Evolutionary conservation across 1,139 yeast species (phyloP), one percentile per base, ranked within the genome.

Genomic region (Blastobotrys aristatus): DNA sequence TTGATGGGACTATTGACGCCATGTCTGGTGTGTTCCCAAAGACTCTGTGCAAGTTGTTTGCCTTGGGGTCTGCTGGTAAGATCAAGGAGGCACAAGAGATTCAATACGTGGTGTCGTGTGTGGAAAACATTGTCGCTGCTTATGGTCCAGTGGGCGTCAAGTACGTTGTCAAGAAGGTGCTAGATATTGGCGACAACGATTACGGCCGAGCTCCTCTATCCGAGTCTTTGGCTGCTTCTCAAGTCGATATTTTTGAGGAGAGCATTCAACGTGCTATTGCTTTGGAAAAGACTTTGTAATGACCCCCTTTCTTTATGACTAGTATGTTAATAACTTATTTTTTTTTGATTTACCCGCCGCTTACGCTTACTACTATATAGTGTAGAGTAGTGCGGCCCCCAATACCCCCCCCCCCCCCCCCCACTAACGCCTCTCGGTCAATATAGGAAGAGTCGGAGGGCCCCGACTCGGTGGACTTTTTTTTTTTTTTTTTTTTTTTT

Each of bases 1-100:
- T 67, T 47, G 62, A 62, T 49, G 78, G 77, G 38, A 67, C 77
- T 31, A 70, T 74, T 53, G 79, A 74, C 53, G 77, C 77, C 14
- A 60, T 74, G 37, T 66, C 75, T 32, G 77, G 76, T 31, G 76
- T 75, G 1, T 74, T 66, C 65, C 79, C 79, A 47, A 71, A 72
- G 59, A 61, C 70, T 4, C 67, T 70, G 47, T 70, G 71, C 46
- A 64, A 66, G 50, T 59, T 73, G 34, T 70, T 58, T 54, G 56
- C 65, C 34, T 54, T 61, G 40, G 46, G 59, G 21, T 46, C 43
- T 27, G 56, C 49, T 21, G 72, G 71, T 24, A 62, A 72, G 47
- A 39, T 56, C 38, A 62, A 66, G 47, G 73, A 71, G 55, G 79
- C 78, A 17, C 63, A 64, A 44, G 63, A 64, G 43, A 62, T 73